Evolutionary conservation across 1,139 yeast species (phyloP).

Genomic region (Pichia sp.): DNA sequence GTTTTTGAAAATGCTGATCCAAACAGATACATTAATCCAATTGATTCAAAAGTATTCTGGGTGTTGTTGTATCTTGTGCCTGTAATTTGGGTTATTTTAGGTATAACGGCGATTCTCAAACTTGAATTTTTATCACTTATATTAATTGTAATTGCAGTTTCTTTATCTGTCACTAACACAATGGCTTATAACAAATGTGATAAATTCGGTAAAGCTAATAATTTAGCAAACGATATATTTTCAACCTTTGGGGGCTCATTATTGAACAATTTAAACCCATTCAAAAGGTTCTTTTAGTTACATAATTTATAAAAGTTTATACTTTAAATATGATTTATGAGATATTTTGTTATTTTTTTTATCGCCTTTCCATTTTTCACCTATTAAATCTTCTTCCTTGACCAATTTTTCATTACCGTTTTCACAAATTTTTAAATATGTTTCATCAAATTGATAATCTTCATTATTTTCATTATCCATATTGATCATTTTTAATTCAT

Average conservation of each 20-base stretch:
- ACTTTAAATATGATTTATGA: conserved; percentile 30
- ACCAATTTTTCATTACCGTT: conserved; percentile 9
- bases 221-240: conserved; percentile 30
- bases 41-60: conserved; percentile 90
- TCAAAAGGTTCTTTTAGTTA: conserved; percentile 24
- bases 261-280: conserved; percentile 47
- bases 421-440: conserved; percentile 13
- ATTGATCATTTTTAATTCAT: conserved; percentile 5
- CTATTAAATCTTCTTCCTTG: conserved; percentile 30
- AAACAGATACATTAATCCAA: conserved; percentile 74
- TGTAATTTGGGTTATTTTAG: conserved; percentile 65
- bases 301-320: conserved; percentile 1
- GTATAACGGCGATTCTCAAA: conserved; percentile 68
- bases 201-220: conserved; percentile 76
- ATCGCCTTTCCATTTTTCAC: conserved; percentile 26
- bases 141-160: conserved; percentile 57
- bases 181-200: conserved; percentile 90
- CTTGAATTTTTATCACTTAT: conserved; percentile 70
- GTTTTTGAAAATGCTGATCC: conserved; percentile 87
- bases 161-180: conserved; percentile 72
- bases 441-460: background rate
- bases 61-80: conserved; percentile 68
- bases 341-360: conserved; percentile 27
- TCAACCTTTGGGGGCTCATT: conserved; percentile 44
- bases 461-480: background rate